Evolutionary conservation across 306 rosid genomes (phyloP).

Genomic region (Casuarina equisetifolia): DNA sequence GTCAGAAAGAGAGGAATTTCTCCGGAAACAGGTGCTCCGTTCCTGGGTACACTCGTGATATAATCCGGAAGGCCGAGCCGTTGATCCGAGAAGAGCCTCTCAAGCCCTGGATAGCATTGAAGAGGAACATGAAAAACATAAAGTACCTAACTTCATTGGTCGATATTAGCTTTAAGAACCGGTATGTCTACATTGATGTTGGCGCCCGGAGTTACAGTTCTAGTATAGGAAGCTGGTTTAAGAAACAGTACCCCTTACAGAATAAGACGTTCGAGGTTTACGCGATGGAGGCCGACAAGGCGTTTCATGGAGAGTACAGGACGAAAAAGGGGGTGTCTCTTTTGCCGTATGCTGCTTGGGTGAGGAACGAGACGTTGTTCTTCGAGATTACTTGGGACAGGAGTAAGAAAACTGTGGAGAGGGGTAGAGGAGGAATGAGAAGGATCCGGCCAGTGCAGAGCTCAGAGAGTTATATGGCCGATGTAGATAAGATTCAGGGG

Average conservation of each 20-base stretch:
- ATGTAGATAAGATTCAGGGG: constrained; percentile 49
- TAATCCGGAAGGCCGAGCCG: constrained; percentile 40
- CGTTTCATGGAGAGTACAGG: constrained; percentile 49
- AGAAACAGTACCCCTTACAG: constrained; percentile 61
- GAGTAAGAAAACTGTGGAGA: constrained; percentile 32
- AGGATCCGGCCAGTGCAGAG: constrained; percentile 53
- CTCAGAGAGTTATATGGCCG: constrained; percentile 45
- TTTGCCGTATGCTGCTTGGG: constrained; percentile 68
- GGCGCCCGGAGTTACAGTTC: constrained; percentile 57
- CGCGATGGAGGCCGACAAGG: constrained; percentile 57
- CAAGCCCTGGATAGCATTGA: constrained; percentile 49
- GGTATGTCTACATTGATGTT: constrained; percentile 53
- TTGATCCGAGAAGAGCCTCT: constrained; percentile 44
- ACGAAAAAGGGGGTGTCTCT: constrained; percentile 35
- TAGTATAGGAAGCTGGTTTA: constrained; percentile 62
- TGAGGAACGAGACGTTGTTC: constrained; percentile 65
- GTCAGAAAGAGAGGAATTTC: background rate
- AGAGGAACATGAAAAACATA: constrained; percentile 43
- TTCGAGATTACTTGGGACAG: constrained; percentile 57
- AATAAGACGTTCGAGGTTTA: constrained; percentile 49
- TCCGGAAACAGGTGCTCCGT: constrained; percentile 29
- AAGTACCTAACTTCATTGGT: constrained; percentile 56
- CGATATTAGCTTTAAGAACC: constrained; percentile 52
- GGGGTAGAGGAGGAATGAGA: constrained; percentile 42
- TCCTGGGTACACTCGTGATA: constrained; percentile 39